These are phyloP conservation scores for Phialocephala subalpina DNA, from an alignment of 2,329 filamentous ascomycete species.

Conservation along the genomic window DNA sequence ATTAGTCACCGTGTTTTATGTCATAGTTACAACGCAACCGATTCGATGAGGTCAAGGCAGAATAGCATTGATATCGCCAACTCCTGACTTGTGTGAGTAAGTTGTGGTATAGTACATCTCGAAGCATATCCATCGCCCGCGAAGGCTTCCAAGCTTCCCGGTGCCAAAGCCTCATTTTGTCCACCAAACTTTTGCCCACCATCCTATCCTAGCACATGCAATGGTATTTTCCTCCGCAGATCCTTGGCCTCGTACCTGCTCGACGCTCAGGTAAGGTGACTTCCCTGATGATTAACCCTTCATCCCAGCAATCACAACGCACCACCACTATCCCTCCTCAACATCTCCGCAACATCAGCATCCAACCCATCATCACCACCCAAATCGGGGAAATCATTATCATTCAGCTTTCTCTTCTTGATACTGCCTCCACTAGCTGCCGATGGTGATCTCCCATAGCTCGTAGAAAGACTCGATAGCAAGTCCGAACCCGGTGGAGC, in stretches of 20 bases:
- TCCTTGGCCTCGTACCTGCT: too few species aligned
- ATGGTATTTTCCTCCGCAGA: background rate
- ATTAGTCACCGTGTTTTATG: too few species aligned
- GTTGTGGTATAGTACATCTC: background rate
- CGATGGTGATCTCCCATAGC: conserved; percentile 41
- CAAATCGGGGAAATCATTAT: conserved; percentile 53
- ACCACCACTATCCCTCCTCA: conserved; percentile 47
- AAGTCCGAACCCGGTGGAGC: conserved; percentile 46
- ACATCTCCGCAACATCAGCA: conserved; percentile 66
- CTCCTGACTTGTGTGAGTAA: background rate
- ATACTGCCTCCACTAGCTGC: conserved; percentile 42
- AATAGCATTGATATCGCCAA: background rate
- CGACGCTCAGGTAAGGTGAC: too few species aligned
- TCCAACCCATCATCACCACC: conserved; percentile 64
- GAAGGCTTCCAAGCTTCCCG: background rate
- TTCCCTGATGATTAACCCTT: too few species aligned
- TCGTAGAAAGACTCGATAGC: conserved; percentile 47
- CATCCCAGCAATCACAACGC: background rate
- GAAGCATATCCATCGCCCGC: background rate
- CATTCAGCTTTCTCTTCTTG: conserved; percentile 57
- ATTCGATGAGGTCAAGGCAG: too few species aligned
- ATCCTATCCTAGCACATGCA: conserved; percentile 9
- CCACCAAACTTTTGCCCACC: background rate
- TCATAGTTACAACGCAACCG: background rate
- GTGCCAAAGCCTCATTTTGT: background rate